Evolutionary conservation across 176 grass and related monocot genomes (phyloP).

Genomic region (Carex kokanica): DNA sequence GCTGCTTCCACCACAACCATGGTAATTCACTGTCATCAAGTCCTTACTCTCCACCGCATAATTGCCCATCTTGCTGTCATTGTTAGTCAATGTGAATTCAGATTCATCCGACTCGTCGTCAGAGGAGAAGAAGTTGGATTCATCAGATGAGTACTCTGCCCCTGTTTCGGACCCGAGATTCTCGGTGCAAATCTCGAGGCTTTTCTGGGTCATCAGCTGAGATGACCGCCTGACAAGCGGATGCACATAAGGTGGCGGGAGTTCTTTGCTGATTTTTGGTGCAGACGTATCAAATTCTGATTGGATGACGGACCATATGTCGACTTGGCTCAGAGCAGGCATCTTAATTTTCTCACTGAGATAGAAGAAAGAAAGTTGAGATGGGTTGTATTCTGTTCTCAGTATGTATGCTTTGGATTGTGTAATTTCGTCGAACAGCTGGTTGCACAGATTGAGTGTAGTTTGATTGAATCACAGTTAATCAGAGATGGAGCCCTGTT

Average conservation of each 20-base stretch:
- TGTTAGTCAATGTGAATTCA: not conserved
- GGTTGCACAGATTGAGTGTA: not conserved
- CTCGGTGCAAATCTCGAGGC: conserved; percentile 95
- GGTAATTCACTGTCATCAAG: conserved; percentile 71
- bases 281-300: conserved; percentile 19
- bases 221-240: conserved; percentile 53
- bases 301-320: conserved; percentile 73
- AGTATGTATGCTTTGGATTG: not conserved
- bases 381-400: not conserved
- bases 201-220: conserved; percentile 76
- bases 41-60: not conserved
- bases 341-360: not conserved
- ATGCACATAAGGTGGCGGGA: conserved; percentile 47
- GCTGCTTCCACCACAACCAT: conserved; percentile 43
- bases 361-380: not conserved
- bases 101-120: conserved; percentile 25
- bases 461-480: not conserved
- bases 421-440: not conserved
- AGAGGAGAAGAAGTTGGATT: conserved; percentile 35
- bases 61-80: not conserved
- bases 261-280: not conserved
- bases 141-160: conserved; percentile 35
- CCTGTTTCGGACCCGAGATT: conserved; percentile 95
- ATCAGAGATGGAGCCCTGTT: not conserved
- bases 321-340: conserved; percentile 34